A percentile compares a stretch with the other conserved stretches of the same genome.
Conservation (phyloP, 176 grass and related monocot species). For the Olyra latifolia region DNA sequence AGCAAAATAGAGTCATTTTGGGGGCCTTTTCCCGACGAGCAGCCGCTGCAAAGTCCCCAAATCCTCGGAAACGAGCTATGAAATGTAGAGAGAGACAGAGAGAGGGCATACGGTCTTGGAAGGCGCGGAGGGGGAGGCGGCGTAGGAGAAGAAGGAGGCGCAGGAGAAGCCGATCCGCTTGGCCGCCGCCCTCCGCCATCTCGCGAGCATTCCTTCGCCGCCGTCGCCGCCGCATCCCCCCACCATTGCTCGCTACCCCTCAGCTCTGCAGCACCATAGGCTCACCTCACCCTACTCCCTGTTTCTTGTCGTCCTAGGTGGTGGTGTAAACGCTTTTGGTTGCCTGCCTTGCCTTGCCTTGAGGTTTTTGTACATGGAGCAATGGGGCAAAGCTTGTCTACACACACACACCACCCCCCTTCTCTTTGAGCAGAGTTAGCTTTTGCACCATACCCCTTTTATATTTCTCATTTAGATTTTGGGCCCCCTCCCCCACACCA, state of each 20-base stretch:
- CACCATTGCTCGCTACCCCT: conserved; percentile 45
- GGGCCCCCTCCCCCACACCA: too few relatives aligned
- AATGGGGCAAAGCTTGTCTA: background rate
- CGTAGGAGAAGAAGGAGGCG: conserved; percentile 58
- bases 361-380: conserved; percentile 40
- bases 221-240: conserved; percentile 32
- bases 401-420: background rate
- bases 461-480: conserved; percentile 14
- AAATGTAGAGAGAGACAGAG: conserved; percentile 4
- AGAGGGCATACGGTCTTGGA: conserved; percentile 52
- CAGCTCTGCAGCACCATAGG: conserved; percentile 27
- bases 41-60: background rate
- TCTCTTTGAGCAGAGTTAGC: background rate
- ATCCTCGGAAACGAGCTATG: background rate
- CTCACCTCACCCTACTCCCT: background rate
- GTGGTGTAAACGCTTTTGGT: conserved; percentile 40
- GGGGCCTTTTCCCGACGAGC: background rate
- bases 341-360: conserved; percentile 20
- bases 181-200: conserved; percentile 61
- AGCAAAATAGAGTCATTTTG: background rate
- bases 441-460: conserved; percentile 34
- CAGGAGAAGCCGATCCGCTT: conserved; percentile 70
- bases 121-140: conserved; percentile 36
- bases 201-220: conserved; percentile 44
- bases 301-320: conserved; percentile 25